Base-by-base conservation (phyloP, 225 moss, liverwort and hornwort species). In the Climacium dendroides region DNA sequence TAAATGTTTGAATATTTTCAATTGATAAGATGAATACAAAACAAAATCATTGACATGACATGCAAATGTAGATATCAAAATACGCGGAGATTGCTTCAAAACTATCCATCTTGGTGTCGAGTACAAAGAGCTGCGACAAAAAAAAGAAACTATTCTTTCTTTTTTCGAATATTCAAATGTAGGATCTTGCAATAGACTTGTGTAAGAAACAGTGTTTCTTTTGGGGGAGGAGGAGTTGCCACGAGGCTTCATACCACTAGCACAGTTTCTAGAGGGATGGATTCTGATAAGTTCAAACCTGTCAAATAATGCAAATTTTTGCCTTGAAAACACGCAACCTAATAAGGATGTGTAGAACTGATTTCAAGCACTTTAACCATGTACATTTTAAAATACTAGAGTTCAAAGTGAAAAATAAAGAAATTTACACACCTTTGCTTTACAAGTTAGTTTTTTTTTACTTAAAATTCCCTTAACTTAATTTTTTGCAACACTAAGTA, bases 171-270 rank as follows among this genome's bases (percentile, higher is more conserved):
- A 53, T 35, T 53, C 5, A 53, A 23, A 0, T 0, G 0, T 22
- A n/a, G 24, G 13, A n/a, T 55, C 37, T 76, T 54, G 6, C 4
- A 77, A 55, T 37, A 6, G 10, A 77, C 4, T 77, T 77, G 15
- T 22, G 13, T 30, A 22, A 30, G 2, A 74, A 26, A 0, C 0
- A 3, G 1, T 13, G 4, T 70, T 41, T 5, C 17, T 45, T 43
- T 9, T n/a, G n/a, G 9, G 9, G 9, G 16, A 45, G 17, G 0
- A 10, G 0, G 10, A 16, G 1, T 0, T 41, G 1, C 3, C 0
- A 72, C 7, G 17, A 28, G 45, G 28, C 17, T 72, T 28, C 7
- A 43, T 6, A 45, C 9, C 10, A 28, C 0, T 2, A 0, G 10
- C 3, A 28, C 10, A 17, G 3, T 15, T n/a, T 25, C 1, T 10